Base-by-base conservation (phyloP, 805 yeast species). In the Limtongozyma cylindracea region DNA sequence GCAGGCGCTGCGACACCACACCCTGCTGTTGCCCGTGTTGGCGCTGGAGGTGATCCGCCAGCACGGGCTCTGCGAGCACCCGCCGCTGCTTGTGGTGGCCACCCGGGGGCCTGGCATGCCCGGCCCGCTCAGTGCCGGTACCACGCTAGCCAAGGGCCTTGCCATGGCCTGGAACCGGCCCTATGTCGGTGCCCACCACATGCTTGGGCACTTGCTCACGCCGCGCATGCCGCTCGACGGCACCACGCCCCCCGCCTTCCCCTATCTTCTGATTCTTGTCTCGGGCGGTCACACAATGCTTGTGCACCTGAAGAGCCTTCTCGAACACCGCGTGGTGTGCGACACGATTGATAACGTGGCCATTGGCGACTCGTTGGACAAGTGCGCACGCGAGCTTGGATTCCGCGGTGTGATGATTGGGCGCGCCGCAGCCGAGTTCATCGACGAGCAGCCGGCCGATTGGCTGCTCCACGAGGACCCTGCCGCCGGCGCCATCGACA, bases 81-180 rank as follows among this genome's bases (percentile, higher is more conserved):
- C 50, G 1, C 77, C 80, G 0, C 92, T 76, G 37, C 38, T 88
- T 20, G 58, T 88, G 1, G 73, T 92, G 40, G 92, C 71, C 4
- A 88, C 98, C 0, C 49, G 92, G 31, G 98, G 98, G 0, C 98
- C 98, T 0, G 98, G 98, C 0, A 78, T 88, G 94, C 61, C 67
- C 6, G 94, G 95, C 0, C 71, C 91, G 0, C 49, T 88, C 9
- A 58, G 77, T 7, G 70, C 77, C 0, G 91, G 95, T 1, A 49
- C 73, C 12, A 88, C 74, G 34, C 44, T 77, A 19, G 92, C 91
- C 0, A 72, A 77, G 33, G 98, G 96, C 0, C 47, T 88, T 8
- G 49, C 80, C 1, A 45, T 72, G 1, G 95, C 82, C 0, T 72
- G 78, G 71, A 41, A 57, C 9, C 57, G 50, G 5, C 95, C 94